Conservation (phyloP, 306 rosid species). For the Dryas octopetala region DNA sequence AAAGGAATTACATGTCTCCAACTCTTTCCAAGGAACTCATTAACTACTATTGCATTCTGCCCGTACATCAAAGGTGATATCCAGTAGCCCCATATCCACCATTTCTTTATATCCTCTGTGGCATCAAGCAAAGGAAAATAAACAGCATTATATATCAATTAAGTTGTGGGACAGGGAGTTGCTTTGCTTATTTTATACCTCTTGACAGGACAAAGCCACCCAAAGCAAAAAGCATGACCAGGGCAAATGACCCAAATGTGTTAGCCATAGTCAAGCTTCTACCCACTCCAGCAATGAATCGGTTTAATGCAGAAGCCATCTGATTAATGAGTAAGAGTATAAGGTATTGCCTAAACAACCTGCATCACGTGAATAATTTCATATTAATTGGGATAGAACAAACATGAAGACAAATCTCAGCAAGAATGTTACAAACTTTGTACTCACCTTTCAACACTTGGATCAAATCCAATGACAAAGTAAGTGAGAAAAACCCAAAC, state of each 20-base stretch:
- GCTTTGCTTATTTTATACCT: slow-evolving; percentile 31
- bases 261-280: slow-evolving; percentile 42
- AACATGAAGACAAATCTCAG: not conserved
- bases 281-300: slow-evolving; percentile 48
- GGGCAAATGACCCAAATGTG: slow-evolving; percentile 36
- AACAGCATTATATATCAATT: not conserved
- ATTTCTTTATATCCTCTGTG: slow-evolving; percentile 22
- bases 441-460: slow-evolving; percentile 42
- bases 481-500: slow-evolving; percentile 60
- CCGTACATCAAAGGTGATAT: slow-evolving; percentile 30
- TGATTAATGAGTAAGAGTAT: slow-evolving; percentile 40
- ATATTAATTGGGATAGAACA: not conserved
- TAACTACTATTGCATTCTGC: slow-evolving; percentile 27
- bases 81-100: slow-evolving; percentile 35
- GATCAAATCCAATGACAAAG: slow-evolving; percentile 69
- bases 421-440: not conserved
- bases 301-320: slow-evolving; percentile 47
- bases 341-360: slow-evolving; percentile 50
- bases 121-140: not conserved
- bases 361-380: slow-evolving; percentile 22
- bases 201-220: slow-evolving; percentile 50
- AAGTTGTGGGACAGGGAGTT: not conserved
- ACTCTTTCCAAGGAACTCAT: slow-evolving; percentile 27
- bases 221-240: slow-evolving; percentile 36
- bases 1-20: slow-evolving; percentile 21